phyloP scores from a whole-genome alignment of 176 grass and related monocot species.

The Oryza meyeriana region DNA sequence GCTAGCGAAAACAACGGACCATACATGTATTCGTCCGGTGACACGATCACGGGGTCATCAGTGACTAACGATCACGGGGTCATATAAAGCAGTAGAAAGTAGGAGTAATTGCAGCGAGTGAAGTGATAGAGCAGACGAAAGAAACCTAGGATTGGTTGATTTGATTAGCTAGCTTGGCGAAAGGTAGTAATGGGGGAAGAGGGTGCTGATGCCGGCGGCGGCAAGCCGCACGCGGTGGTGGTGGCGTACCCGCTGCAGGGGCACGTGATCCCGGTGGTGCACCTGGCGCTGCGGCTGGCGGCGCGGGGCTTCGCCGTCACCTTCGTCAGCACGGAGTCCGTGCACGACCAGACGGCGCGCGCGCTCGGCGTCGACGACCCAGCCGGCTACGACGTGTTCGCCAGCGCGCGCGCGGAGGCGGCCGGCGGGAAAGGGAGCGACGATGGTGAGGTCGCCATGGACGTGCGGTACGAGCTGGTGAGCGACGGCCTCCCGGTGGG shows the following conservation, averaged over 20 bases:
- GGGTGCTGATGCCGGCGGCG: neutral
- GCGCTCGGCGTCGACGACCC: neutral
- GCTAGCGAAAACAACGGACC: neutral
- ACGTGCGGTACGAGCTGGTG: constrained; percentile 60
- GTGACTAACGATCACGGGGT: neutral
- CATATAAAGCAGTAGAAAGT: neutral
- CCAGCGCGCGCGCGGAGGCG: neutral
- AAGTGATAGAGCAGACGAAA: neutral
- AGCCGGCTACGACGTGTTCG: constrained; percentile 26
- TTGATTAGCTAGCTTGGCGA: neutral
- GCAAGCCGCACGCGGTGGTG: constrained; percentile 62
- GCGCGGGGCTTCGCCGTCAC: constrained; percentile 51
- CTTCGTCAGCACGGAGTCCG: constrained; percentile 58
- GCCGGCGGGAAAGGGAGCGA: neutral
- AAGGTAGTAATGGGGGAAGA: constrained; percentile 4
- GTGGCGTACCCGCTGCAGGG: constrained; percentile 58
- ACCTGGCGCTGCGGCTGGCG: constrained; percentile 56
- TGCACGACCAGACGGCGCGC: constrained; percentile 47
- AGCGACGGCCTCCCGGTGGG: constrained; percentile 59
- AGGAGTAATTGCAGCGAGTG: neutral
- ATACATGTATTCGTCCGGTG: too few species aligned
- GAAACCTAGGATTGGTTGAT: neutral
- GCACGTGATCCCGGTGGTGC: constrained; percentile 60
- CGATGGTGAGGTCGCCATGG: constrained; percentile 8
- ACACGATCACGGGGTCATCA: neutral